phyloP scores from a whole-genome alignment of 1,284 basidiomycete species.

The Pseudozyma sp. region DNA sequence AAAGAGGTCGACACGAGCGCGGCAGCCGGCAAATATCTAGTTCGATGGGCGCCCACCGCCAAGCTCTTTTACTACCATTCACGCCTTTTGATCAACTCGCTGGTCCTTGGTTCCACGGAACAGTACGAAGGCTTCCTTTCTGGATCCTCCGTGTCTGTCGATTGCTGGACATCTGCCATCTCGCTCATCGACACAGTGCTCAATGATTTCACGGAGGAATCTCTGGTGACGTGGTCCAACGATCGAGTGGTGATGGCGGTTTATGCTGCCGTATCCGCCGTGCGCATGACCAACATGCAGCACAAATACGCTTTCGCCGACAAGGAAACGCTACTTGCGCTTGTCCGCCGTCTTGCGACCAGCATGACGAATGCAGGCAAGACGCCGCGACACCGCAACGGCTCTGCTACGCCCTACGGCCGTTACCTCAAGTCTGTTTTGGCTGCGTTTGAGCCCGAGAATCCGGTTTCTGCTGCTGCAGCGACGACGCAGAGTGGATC shows the following conservation, averaged over 20 bases:
- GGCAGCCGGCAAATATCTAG: constrained; percentile 53
- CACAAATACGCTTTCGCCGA: constrained; percentile 53
- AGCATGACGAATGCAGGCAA: constrained; percentile 56
- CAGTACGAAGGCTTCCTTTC: constrained; percentile 44
- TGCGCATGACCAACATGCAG: constrained; percentile 56
- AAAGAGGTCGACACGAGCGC: constrained; percentile 53
- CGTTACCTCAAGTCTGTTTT: constrained; percentile 55
- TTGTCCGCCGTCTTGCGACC: constrained; percentile 40
- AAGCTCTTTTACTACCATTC: constrained; percentile 58
- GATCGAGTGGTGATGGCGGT: constrained; percentile 58
- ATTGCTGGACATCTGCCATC: constrained; percentile 56
- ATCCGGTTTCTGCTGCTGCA: not conserved
- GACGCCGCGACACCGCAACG: constrained; percentile 58
- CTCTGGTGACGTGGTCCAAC: constrained; percentile 55
- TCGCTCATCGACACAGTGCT: constrained; percentile 56
- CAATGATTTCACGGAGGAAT: constrained; percentile 48
- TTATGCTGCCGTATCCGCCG: constrained; percentile 56
- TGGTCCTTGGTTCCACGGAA: constrained; percentile 55
- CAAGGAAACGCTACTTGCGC: constrained; percentile 45
- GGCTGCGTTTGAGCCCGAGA: constrained; percentile 44
- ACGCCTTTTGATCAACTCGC: constrained; percentile 55
- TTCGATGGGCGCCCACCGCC: constrained; percentile 55
- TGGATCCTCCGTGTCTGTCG: constrained; percentile 47
- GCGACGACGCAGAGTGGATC: constrained; percentile 1
- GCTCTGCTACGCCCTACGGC: constrained; percentile 58